Conservation (phyloP, 169 alveolate species). For the Amoebophrya sp. region DNA sequence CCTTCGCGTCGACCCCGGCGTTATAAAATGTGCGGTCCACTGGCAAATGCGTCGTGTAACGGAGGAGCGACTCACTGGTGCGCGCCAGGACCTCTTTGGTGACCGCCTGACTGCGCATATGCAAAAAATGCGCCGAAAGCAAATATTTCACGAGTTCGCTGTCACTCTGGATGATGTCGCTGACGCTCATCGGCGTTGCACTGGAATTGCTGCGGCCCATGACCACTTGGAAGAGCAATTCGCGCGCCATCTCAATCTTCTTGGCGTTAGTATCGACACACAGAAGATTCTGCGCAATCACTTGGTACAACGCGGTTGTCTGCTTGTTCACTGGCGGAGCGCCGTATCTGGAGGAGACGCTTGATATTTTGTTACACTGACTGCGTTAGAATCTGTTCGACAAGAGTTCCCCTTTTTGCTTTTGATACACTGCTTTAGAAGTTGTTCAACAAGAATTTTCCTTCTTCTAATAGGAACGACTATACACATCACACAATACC, state of each 20-base stretch:
- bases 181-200: neutral
- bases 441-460: too few relatives aligned
- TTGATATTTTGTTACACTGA: too few relatives aligned
- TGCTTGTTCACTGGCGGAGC: conserved; percentile 19
- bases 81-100: neutral
- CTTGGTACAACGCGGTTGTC: neutral
- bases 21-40: conserved; percentile 78
- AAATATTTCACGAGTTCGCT: neutral
- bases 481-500: too few relatives aligned
- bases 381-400: too few relatives aligned
- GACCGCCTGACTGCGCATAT: neutral
- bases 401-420: too few relatives aligned
- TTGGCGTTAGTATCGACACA: neutral
- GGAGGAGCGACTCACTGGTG: neutral
- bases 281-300: conserved; percentile 4
- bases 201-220: neutral
- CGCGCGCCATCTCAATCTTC: neutral
- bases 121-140: neutral
- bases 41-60: conserved; percentile 48
- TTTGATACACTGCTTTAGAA: too few relatives aligned
- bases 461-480: too few relatives aligned
- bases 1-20: conserved; percentile 62
- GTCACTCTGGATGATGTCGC: neutral
- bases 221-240: conserved; percentile 7
- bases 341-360: too few relatives aligned